Evolutionary conservation across 1,284 basidiomycete species (phyloP).

Genomic region (Sanghuangporus weigelae): DNA sequence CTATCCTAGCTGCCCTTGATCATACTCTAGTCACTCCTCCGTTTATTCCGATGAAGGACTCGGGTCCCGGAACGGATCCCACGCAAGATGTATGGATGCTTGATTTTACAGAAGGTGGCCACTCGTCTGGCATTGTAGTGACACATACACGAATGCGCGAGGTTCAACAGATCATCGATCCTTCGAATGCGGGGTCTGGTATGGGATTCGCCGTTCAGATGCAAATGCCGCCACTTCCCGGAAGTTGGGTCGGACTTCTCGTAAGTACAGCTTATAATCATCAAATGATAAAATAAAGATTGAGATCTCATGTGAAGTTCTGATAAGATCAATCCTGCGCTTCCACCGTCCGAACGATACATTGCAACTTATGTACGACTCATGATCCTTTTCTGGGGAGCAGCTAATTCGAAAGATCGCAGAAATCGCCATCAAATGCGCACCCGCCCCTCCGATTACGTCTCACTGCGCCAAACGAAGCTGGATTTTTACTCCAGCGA

Average conservation of each 20-base stretch:
- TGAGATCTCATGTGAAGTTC: background rate
- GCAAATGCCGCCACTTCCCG: slow-evolving; percentile 44
- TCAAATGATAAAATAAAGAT: background rate
- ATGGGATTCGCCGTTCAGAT: slow-evolving; percentile 36
- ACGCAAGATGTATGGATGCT: slow-evolving; percentile 53
- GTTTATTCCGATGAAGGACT: slow-evolving; percentile 33
- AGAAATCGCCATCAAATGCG: slow-evolving; percentile 56
- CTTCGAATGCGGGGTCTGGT: slow-evolving; percentile 35
- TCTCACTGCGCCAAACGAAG: slow-evolving; percentile 59
- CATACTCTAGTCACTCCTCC: slow-evolving; percentile 19
- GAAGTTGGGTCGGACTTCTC: slow-evolving; percentile 68
- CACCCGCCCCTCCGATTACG: slow-evolving; percentile 68
- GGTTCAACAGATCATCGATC: slow-evolving; percentile 56
- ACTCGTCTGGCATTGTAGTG: slow-evolving; percentile 55
- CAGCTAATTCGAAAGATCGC: background rate
- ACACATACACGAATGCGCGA: slow-evolving; percentile 66
- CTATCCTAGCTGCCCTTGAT: slow-evolving; percentile 8
- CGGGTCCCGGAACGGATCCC: slow-evolving; percentile 20
- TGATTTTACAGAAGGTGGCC: slow-evolving; percentile 60
- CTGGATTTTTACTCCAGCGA: slow-evolving; percentile 63
- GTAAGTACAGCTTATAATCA: slow-evolving; percentile 33
- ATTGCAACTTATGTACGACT: slow-evolving; percentile 37
- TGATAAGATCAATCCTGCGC: slow-evolving; percentile 40
- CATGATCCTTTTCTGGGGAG: background rate
- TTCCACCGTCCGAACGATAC: slow-evolving; percentile 37